Base-by-base conservation (phyloP, 768 basidiomycete genomes). In the Dioszegia crocea region DNA sequence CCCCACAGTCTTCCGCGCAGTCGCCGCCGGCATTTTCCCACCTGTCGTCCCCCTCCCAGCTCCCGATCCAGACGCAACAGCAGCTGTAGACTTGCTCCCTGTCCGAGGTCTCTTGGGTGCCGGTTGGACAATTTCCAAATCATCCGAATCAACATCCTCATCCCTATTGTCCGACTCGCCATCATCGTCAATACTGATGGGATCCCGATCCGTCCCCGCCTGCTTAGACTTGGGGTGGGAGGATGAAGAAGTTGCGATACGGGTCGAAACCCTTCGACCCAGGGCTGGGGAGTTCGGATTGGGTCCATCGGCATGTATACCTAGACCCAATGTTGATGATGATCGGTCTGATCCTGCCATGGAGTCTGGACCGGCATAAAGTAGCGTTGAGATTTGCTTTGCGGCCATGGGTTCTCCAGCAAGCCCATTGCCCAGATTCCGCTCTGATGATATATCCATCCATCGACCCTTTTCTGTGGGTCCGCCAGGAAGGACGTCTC, bases 351-450 rank as follows among this genome's bases (percentile, higher is more conserved):
- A 27, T 16, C n/a, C 33, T 16, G 39, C 17, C 9, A 52, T 44
- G 6, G 12, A 23, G 23, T 63, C 59, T 12, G 44, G 27, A 17
- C 57, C 65, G 31, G 58, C 53, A 50, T 49, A 74, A 21, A 74
- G 41, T 0, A 27, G 23, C 1, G 67, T 69, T 1, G 61, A 41
- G 17, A 39, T 16, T 29, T 67, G 66, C 47, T 39, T 62, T 8
- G 56, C 61, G 12, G 36, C 50, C 1, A 51, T 38, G 0, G 69
- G 60, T 43, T 70, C 65, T 14, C 70, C 70, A 0, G 63, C 70
- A 0, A 68, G 38, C 5, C 67, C 72, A 47, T 71, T 62, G 1
- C 69, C 69, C 3, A 74, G 59, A 53, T 62, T 63, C 19, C 68
- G 57, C 52, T 74, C 71, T 11, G 71, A 68, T 2, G 69, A 64